phyloP scores from a whole-genome alignment of 2,329 filamentous ascomycete species.

The Penicillium janthinellum region DNA sequence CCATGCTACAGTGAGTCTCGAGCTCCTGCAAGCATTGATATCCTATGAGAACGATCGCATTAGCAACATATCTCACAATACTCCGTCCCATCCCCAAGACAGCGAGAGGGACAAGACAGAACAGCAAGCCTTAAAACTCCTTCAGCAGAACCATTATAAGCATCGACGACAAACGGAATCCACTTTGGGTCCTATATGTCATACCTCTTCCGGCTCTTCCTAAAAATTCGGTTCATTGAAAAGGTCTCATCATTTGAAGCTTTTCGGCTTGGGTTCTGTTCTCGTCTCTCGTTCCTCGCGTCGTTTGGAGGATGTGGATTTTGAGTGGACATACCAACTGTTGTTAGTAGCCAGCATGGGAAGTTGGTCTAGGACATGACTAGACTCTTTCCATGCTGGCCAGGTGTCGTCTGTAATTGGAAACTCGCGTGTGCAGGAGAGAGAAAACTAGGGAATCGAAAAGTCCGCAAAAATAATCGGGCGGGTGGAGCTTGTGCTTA shows the following conservation, averaged over 20 bases:
- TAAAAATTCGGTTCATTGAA: conserved; percentile 47
- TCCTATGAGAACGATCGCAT: conserved; percentile 6
- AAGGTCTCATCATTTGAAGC: conserved; percentile 47
- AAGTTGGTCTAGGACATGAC: conserved; percentile 8
- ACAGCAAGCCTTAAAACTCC: conserved; percentile 25
- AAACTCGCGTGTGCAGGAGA: conserved; percentile 1
- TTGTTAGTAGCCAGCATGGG: conserved; percentile 8
- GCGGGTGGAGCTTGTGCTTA: conserved; percentile 17
- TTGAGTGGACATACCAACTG: conserved; percentile 11
- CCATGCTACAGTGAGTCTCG: neutral
- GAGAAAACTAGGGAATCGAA: neutral
- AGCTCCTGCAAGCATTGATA: neutral
- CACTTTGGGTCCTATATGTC: conserved; percentile 31
- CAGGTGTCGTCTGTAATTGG: neutral
- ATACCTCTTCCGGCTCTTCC: conserved; percentile 54
- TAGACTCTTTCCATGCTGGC: conserved; percentile 12
- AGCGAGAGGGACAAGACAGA: conserved; percentile 1
- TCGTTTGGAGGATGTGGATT: neutral
- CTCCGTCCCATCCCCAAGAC: neutral
- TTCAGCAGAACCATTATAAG: conserved; percentile 53
- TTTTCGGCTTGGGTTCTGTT: conserved; percentile 15
- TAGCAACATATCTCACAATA: conserved; percentile 14
- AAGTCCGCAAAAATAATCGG: conserved; percentile 23
- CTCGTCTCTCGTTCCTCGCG: conserved; percentile 6
- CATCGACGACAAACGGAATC: conserved; percentile 45